Percentiles rank a stretch among this genome's conserved stretches.
Conservation (phyloP, 2,329 filamentous ascomycete species). For the Trichoderma sp. region DNA sequence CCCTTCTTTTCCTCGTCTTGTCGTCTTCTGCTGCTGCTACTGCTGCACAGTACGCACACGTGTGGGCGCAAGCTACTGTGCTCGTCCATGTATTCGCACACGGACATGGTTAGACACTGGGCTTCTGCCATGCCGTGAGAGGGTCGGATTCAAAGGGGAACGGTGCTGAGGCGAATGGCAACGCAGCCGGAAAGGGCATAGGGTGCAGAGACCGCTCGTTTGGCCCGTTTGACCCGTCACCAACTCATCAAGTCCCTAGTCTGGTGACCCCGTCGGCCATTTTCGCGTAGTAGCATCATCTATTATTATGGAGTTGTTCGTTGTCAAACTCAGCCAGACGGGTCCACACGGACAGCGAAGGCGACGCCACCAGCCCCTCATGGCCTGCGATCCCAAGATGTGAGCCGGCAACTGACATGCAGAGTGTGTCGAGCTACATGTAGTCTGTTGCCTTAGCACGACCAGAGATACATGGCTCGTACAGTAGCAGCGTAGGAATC, state of each 20-base stretch:
- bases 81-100: background rate
- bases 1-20: background rate
- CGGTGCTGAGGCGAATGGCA: slow-evolving; percentile 12
- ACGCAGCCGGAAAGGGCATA: slow-evolving; percentile 16
- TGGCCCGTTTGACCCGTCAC: slow-evolving; percentile 22
- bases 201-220: slow-evolving; percentile 23
- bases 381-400: slow-evolving; percentile 24
- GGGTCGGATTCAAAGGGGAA: slow-evolving; percentile 16
- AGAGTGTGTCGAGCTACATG: slow-evolving; percentile 12
- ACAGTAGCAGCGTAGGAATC: background rate
- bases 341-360: slow-evolving; percentile 21
- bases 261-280: slow-evolving; percentile 24
- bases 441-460: background rate
- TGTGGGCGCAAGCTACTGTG: slow-evolving; percentile 1
- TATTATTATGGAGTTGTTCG: slow-evolving; percentile 23
- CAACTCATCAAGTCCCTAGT: slow-evolving; percentile 23
- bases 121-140: slow-evolving; percentile 5
- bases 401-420: slow-evolving; percentile 26
- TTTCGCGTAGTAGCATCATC: slow-evolving; percentile 22
- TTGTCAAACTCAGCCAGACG: slow-evolving; percentile 22
- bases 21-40: background rate
- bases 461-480: background rate
- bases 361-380: slow-evolving; percentile 24
- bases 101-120: background rate
- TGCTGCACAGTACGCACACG: slow-evolving; percentile 5